Conservation (phyloP, 768 basidiomycete genomes). For the Psilocybe azurescens region DNA sequence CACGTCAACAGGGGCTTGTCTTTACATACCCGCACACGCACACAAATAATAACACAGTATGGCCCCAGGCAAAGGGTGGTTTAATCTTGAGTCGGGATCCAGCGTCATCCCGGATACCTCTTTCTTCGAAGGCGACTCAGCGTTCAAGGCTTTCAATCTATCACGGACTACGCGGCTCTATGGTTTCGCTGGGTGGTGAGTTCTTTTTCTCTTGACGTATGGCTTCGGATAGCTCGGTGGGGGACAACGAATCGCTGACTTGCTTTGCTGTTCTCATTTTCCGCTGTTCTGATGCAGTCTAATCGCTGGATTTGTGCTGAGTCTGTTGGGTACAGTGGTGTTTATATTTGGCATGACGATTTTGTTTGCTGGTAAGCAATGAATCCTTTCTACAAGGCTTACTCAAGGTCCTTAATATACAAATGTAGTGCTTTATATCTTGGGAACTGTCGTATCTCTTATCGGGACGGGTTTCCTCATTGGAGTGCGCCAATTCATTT, state of each 20-base stretch:
- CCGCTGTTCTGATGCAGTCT: slow-evolving; percentile 51
- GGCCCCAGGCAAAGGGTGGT: slow-evolving; percentile 79
- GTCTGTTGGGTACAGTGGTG: slow-evolving; percentile 78
- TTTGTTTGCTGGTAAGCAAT: slow-evolving; percentile 74
- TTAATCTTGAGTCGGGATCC: slow-evolving; percentile 75
- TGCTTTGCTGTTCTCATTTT: neutral
- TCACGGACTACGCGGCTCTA: slow-evolving; percentile 84
- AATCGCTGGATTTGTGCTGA: slow-evolving; percentile 76
- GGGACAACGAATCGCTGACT: neutral
- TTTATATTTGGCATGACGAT: slow-evolving; percentile 73
- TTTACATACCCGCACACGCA: slow-evolving; percentile 4
- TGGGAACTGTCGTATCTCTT: slow-evolving; percentile 84
- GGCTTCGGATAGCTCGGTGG: neutral
- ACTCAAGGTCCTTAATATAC: slow-evolving; percentile 7
- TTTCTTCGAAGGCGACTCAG: slow-evolving; percentile 89
- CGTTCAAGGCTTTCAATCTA: slow-evolving; percentile 80
- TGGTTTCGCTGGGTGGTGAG: slow-evolving; percentile 86
- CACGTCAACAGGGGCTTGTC: neutral
- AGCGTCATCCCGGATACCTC: slow-evolving; percentile 74
- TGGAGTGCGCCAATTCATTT: slow-evolving; percentile 59
- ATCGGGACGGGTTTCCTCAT: slow-evolving; percentile 91
- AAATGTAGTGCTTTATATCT: slow-evolving; percentile 71
- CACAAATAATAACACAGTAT: slow-evolving; percentile 16
- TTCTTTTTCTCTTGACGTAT: neutral
- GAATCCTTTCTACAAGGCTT: neutral